phyloP scores from a whole-genome alignment of 345 rosid species.

The Lepidium africanum region DNA sequence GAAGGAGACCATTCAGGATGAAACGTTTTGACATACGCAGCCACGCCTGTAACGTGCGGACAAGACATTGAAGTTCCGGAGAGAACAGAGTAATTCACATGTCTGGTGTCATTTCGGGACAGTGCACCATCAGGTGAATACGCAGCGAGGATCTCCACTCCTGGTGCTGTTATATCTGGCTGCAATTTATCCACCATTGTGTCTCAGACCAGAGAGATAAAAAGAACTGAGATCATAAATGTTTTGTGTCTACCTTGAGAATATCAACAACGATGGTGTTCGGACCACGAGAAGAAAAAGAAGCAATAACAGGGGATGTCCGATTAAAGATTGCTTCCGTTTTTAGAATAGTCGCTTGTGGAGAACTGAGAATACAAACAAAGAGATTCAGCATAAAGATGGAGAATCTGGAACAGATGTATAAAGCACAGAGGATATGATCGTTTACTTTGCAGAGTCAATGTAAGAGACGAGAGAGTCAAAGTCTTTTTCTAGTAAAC shows the following conservation, averaged over 20 bases:
- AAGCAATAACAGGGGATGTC: conserved; percentile 26
- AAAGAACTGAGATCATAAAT: background rate
- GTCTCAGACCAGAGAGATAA: background rate
- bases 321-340: conserved; percentile 18
- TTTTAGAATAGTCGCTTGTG: conserved; percentile 18
- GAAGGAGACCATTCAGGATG: conserved; percentile 50
- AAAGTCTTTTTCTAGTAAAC: background rate
- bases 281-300: conserved; percentile 57
- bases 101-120: conserved; percentile 1
- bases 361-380: conserved; percentile 8
- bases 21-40: conserved; percentile 29
- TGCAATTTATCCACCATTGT: conserved; percentile 14
- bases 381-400: background rate
- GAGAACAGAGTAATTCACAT: conserved; percentile 1
- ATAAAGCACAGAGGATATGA: background rate
- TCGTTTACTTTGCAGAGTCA: conserved; percentile 16
- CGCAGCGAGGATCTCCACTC: conserved; percentile 46
- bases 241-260: conserved; percentile 34
- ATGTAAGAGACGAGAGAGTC: conserved; percentile 19
- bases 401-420: background rate
- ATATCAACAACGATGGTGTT: conserved; percentile 32
- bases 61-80: conserved; percentile 53
- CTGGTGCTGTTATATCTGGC: conserved; percentile 56
- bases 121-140: conserved; percentile 21
- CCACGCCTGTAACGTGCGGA: conserved; percentile 39